Evolutionary conservation across 345 rosid species (phyloP), one percentile per base, ranked within the genome.

Genomic region (Hypericum androsaemum): DNA sequence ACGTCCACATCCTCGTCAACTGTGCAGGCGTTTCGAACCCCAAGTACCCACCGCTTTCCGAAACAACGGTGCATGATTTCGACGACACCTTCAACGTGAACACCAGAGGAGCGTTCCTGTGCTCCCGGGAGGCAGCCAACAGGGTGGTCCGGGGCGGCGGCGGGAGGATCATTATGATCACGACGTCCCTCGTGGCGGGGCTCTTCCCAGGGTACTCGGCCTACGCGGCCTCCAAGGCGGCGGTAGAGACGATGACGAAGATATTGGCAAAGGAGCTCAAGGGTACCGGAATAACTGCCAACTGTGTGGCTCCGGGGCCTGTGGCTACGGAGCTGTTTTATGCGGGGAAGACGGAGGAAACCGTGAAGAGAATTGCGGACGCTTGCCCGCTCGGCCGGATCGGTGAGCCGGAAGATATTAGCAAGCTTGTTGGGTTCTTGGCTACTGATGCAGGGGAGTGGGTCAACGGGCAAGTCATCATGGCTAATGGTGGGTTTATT

Each of bases 281-380:
- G 39, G 75, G 78, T 15, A 66, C 70, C 12, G 52, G 59, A 41
- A 70, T 74, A 13, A 74, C 78, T 7, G 70, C 54, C 10, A 74
- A 74, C 13, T 70, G 75, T 6, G 60, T 70, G 12, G 78, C 70
- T 4, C 75, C 75, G 6, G 78, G 78, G 22, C 78, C 70, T 1
- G 28, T 58, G 12, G 72, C 74, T 6, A 70, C 72, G 0, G 68
- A 74, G 41, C 37, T 70, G 72, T 74, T 47, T 55, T 66, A 62
- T 13, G 41, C 58, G 6, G 70, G 67, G 54, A 53, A 58, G 42
- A 53, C 55, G 0, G 60, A 60, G 70, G 70, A 74, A 51, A 40
- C 3, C 22, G 35, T 70, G 22, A 38, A 60, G 59, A 37, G 39
- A 5, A 40, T 10, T 8, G 59, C 66, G 1, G 67, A 48, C 3